Evolutionary conservation across 2,329 filamentous ascomycete species (phyloP).

Genomic region (Colletotrichum tropicicola): DNA sequence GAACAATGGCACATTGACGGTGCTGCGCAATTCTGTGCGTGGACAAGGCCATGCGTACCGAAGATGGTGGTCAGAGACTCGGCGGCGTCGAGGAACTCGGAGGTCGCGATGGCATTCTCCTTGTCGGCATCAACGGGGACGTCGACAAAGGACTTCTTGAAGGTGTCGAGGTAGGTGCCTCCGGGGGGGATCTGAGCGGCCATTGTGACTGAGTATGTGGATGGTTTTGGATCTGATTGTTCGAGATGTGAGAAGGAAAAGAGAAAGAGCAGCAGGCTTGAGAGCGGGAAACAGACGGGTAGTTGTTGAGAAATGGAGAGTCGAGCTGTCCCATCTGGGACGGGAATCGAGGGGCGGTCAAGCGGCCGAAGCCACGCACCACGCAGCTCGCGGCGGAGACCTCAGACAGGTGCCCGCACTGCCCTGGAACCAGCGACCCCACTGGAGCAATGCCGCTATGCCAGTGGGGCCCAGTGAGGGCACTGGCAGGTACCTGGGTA

Average conservation of each 20-base stretch:
- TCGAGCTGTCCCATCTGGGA: constrained; percentile 15
- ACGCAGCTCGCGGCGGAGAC: constrained; percentile 4
- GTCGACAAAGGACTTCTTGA: constrained; percentile 84
- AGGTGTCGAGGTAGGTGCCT: constrained; percentile 85
- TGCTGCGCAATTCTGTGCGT: not conserved
- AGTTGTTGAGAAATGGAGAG: not conserved
- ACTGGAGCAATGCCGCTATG: constrained; percentile 17
- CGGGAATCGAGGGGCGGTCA: constrained; percentile 29
- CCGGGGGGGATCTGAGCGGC: constrained; percentile 66
- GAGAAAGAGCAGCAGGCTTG: not conserved
- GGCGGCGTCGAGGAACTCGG: constrained; percentile 89
- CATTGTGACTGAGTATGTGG: constrained; percentile 52
- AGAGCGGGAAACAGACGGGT: not conserved
- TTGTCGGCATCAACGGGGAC: constrained; percentile 80
- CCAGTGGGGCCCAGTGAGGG: not conserved
- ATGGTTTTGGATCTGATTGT: constrained; percentile 13
- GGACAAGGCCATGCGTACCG: constrained; percentile 58
- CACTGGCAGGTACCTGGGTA: not conserved
- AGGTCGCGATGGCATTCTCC: constrained; percentile 81
- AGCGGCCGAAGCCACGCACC: constrained; percentile 19
- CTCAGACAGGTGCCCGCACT: not conserved
- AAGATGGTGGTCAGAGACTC: constrained; percentile 90
- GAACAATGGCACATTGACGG: not conserved
- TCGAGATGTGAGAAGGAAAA: not conserved
- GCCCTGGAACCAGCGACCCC: not conserved